Percentiles rank a stretch among this genome's conserved stretches.
These are phyloP conservation scores for Russula brevipes DNA, from an alignment of 768 basidiomycete genomes.

Conservation along the genomic window DNA sequence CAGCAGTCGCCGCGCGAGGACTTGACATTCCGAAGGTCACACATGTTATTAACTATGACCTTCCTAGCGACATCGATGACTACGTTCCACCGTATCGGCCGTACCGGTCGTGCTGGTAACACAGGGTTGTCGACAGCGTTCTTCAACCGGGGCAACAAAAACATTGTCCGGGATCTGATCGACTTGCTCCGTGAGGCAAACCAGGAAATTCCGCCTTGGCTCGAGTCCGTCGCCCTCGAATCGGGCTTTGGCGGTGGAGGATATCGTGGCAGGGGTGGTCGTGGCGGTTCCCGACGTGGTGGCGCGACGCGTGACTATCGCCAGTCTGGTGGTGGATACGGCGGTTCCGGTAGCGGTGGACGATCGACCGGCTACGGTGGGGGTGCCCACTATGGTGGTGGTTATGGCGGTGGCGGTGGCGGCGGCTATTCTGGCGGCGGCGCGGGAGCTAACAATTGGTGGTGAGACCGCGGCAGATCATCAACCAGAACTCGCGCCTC, in stretches of 20 bases:
- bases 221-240: constrained; percentile 83
- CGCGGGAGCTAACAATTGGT: constrained; percentile 38
- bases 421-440: constrained; percentile 30
- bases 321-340: constrained; percentile 33
- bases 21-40: constrained; percentile 99
- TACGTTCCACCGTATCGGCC: constrained; percentile 98
- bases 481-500: constrained; percentile 1
- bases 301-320: constrained; percentile 47
- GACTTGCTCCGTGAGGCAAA: constrained; percentile 95
- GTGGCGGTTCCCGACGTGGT: constrained; percentile 53
- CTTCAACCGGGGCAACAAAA: constrained; percentile 90
- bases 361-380: constrained; percentile 34
- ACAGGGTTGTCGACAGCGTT: constrained; percentile 94
- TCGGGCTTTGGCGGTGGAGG: constrained; percentile 58
- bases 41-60: constrained; percentile 97
- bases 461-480: constrained; percentile 36
- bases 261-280: constrained; percentile 47
- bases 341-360: constrained; percentile 34
- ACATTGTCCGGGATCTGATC: constrained; percentile 86
- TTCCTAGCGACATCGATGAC: constrained; percentile 97
- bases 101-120: constrained; percentile 98
- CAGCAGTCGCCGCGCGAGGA: constrained; percentile 97
- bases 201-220: constrained; percentile 89
- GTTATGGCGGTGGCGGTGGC: constrained; percentile 30
- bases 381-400: constrained; percentile 28